phyloP scores from a whole-genome alignment of 306 rosid species.

The Lagenaria siceraria region DNA sequence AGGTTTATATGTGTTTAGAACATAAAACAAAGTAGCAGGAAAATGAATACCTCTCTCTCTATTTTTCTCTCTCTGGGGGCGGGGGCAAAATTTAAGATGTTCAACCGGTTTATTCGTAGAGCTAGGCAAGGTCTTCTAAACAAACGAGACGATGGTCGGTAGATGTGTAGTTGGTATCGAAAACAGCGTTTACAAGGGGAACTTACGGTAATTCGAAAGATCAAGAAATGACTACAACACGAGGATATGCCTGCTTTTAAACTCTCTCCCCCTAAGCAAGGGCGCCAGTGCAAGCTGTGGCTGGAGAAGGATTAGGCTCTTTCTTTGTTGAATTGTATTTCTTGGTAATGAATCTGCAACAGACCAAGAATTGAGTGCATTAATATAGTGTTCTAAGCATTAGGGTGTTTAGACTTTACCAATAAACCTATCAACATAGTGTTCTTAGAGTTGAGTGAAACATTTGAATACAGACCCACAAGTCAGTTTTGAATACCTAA shows the following conservation, averaged over 20 bases:
- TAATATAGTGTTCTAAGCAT: background rate
- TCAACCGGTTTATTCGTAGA: background rate
- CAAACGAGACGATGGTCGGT: background rate
- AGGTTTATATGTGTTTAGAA: background rate
- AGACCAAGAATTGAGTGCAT: background rate
- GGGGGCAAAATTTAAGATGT: background rate
- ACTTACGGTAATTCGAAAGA: background rate
- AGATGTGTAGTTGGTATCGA: background rate
- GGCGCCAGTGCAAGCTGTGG: conserved; percentile 67
- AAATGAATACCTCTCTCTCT: background rate
- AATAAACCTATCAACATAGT: background rate
- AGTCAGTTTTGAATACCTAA: background rate
- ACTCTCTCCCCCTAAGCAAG: conserved; percentile 31
- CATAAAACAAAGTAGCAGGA: background rate
- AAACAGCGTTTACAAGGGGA: background rate
- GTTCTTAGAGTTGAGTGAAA: too few relatives aligned
- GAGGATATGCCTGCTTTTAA: background rate
- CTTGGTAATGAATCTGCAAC: conserved; percentile 74
- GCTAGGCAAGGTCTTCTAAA: background rate
- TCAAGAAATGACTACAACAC: background rate
- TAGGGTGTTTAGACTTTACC: background rate
- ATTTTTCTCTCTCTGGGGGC: background rate
- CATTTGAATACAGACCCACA: too few relatives aligned
- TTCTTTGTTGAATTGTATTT: conserved; percentile 70
- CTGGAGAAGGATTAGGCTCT: conserved; percentile 49